phyloP scores from a whole-genome alignment of 352 stramenopile species.

The Globisporangium mamillatum region DNA sequence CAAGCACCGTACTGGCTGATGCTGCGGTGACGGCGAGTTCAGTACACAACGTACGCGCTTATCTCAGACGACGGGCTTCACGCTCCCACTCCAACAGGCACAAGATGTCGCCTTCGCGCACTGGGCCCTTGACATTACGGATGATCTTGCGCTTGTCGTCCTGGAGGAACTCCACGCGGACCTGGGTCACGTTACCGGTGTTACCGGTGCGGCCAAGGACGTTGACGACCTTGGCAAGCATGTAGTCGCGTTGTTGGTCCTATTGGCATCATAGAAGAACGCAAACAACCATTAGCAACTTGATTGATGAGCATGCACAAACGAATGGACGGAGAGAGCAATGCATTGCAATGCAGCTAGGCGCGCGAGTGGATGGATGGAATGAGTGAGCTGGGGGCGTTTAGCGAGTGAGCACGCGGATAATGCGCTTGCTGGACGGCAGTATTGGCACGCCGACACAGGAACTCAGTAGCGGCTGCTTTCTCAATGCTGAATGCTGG shows the following conservation, averaged over 20 bases:
- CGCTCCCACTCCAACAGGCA: slow-evolving; percentile 99
- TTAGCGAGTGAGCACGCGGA: background rate
- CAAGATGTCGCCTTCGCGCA: slow-evolving; percentile 98
- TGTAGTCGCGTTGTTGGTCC: slow-evolving; percentile 90
- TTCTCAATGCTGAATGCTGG: background rate
- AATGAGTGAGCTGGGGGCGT: background rate
- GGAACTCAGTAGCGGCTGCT: background rate
- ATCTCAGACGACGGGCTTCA: slow-evolving; percentile 97
- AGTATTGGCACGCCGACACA: too few species aligned
- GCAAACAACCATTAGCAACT: slow-evolving; percentile 12
- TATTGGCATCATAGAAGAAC: slow-evolving; percentile 14
- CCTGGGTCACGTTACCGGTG: slow-evolving; percentile 99
- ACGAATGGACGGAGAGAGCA: background rate
- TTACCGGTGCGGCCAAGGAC: slow-evolving; percentile 99
- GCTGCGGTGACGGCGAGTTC: background rate
- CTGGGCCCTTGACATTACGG: slow-evolving; percentile 99
- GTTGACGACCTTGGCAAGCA: slow-evolving; percentile 98
- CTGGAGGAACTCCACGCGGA: slow-evolving; percentile 99
- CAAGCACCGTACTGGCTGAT: background rate
- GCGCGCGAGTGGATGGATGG: background rate
- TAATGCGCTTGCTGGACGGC: background rate
- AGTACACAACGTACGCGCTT: slow-evolving; percentile 39
- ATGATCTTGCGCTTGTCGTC: slow-evolving; percentile 99
- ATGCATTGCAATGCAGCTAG: background rate
- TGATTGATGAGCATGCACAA: too few species aligned